Evolutionary conservation across 2,329 filamentous ascomycete species (phyloP).

Genomic region (Cladosporium sp.): DNA sequence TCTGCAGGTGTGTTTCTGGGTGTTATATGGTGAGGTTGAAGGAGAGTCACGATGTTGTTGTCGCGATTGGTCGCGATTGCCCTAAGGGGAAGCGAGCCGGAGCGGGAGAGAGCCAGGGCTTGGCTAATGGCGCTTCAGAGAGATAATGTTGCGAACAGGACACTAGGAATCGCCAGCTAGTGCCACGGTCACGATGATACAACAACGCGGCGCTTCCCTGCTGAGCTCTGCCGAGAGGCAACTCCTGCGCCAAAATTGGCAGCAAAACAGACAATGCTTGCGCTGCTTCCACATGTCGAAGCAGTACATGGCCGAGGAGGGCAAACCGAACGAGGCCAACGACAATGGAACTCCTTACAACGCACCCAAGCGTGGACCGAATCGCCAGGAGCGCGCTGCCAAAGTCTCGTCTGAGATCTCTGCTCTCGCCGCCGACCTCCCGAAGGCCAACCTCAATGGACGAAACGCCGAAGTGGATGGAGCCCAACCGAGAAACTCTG

Average conservation of each 20-base stretch:
- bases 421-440: conserved; percentile 17
- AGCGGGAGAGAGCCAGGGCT: not conserved
- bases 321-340: not conserved
- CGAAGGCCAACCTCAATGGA: conserved; percentile 4
- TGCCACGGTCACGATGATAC: conserved; percentile 2
- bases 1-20: not conserved
- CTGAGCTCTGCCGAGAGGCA: conserved; percentile 19
- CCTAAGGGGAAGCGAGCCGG: conserved; percentile 13
- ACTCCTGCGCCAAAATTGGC: conserved; percentile 18
- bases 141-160: conserved; percentile 1
- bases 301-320: conserved; percentile 10
- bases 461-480: conserved; percentile 9
- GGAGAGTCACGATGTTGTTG: not conserved
- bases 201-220: conserved; percentile 2
- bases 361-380: conserved; percentile 19
- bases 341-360: conserved; percentile 12
- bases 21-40: no score
- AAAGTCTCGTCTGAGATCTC: conserved; percentile 25
- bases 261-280: conserved; percentile 18
- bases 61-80: conserved; percentile 10
- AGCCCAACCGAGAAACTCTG: conserved; percentile 1
- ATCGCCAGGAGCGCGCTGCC: conserved; percentile 25
- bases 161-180: not conserved
- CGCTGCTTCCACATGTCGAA: conserved; percentile 22
- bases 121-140: not conserved